Evolutionary conservation across 768 basidiomycete genomes (phyloP).

Genomic region (Termitomyces bulborhizus): DNA sequence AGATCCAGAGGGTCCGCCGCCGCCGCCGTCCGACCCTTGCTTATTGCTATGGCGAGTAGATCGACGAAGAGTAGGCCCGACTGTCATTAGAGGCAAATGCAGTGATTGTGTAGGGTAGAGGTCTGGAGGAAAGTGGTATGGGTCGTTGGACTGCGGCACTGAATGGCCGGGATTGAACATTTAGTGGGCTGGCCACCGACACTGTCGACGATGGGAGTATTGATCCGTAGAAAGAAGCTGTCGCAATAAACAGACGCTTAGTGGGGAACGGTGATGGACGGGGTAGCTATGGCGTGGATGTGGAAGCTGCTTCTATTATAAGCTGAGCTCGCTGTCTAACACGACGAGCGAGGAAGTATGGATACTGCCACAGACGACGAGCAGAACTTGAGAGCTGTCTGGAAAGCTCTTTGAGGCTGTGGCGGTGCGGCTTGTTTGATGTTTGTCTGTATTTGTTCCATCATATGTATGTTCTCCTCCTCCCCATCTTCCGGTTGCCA

Average conservation of each 20-base stretch:
- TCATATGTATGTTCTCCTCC: constrained; percentile 13
- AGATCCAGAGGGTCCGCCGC: constrained; percentile 34
- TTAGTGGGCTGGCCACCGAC: constrained; percentile 5
- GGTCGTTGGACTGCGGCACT: not conserved
- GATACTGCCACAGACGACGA: constrained; percentile 6
- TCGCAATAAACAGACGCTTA: not conserved
- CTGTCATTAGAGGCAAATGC: constrained; percentile 21
- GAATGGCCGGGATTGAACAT: constrained; percentile 4
- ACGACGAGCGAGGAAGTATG: constrained; percentile 1
- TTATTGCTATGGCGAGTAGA: constrained; percentile 23
- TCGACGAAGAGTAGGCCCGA: constrained; percentile 22
- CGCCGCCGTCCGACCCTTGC: constrained; percentile 22
- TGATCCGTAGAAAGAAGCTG: constrained; percentile 1
- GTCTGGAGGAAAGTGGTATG: constrained; percentile 5
- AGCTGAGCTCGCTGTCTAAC: constrained; percentile 1
- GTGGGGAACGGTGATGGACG: not conserved
- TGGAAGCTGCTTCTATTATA: not conserved
- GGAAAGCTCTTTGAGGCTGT: constrained; percentile 11
- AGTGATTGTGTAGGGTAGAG: constrained; percentile 12
- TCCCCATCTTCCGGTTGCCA: constrained; percentile 11
- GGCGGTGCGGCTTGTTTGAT: constrained; percentile 17
- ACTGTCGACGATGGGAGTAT: constrained; percentile 5
- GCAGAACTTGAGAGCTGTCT: constrained; percentile 9
- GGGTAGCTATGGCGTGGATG: not conserved
- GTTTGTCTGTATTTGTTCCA: constrained; percentile 11